phyloP scores from a whole-genome alignment of 345 rosid genomes.

The Populus alba region DNA sequence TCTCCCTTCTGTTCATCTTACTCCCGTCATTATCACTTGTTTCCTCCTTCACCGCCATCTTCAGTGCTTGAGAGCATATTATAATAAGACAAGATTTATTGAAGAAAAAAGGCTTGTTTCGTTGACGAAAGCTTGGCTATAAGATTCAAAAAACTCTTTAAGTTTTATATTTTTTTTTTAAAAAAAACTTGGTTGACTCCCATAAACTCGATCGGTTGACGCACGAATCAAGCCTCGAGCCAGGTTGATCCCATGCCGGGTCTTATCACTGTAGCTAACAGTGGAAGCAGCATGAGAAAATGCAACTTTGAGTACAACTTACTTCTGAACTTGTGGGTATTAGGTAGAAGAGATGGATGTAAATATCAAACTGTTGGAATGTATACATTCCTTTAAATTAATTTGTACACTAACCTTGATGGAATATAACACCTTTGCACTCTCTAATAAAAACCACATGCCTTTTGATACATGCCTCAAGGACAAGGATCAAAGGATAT shows the following conservation, averaged over 20 bases:
- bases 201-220: too few relatives aligned
- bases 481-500: conserved; percentile 4
- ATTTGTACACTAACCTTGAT: conserved; percentile 40
- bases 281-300: conserved; percentile 5
- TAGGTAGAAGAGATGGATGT: conserved; percentile 44
- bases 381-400: conserved; percentile 44
- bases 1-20: neutral
- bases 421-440: conserved; percentile 43
- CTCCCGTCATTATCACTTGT: neutral
- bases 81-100: conserved; percentile 1
- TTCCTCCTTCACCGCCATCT: neutral
- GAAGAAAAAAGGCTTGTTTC: conserved; percentile 3
- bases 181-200: too few relatives aligned
- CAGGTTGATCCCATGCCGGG: too few relatives aligned
- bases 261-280: too few relatives aligned
- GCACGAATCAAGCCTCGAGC: too few relatives aligned
- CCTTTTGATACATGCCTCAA: conserved; percentile 11
- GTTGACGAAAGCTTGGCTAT: neutral
- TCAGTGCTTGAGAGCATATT: neutral
- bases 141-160: too few relatives aligned
- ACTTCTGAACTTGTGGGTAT: conserved; percentile 34
- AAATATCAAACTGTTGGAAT: conserved; percentile 34
- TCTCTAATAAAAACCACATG: conserved; percentile 18
- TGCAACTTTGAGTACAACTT: conserved; percentile 38
- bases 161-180: too few relatives aligned